Evolutionary conservation across 345 rosid genomes (phyloP), one percentile per base, ranked within the genome.

Genomic region (Boechera divaricarpa): DNA sequence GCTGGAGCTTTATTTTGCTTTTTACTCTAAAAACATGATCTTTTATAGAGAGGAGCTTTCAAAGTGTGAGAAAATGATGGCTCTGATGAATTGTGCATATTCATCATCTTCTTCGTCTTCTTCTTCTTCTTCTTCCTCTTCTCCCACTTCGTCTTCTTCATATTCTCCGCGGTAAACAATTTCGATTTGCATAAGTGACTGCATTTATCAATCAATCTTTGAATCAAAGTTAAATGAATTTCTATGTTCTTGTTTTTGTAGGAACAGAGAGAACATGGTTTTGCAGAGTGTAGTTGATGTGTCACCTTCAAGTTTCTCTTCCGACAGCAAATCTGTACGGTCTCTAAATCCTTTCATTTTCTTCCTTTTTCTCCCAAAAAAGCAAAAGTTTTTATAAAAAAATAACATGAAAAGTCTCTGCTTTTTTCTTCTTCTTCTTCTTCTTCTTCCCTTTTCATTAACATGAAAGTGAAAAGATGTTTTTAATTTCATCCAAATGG

Each of bases 311-410:
- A 80, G 79, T 69, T 53, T 81, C 51, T 72, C 85, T 47, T 70
- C 82, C 71, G 76, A 45, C 58, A 65, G 57, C 21, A 72, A 82
- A 73, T 79, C 82, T 63, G 97, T 91, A 79, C 83, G 88, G 82
- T 66, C 49, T 45, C 44, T 1, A 54, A 63, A 57, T 45, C 72
- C 36, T 71, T 42, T 70, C 36, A 24, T 1, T 39, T 11, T 54
- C 21, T 2, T 41, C 35, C 44, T 62, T 12, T n/a, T 12, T 26
- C 39, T 16, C 24, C 59, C 28, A 15, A 6, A 71, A 63, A 70
- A 26, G 49, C n/a, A 52, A 38, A 63, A 28, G 18, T 49, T 18
- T 49, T 36, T 4, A 7, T 42, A 12, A 15, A 3, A 4, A 18
- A 21, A 15, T 35, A 45, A 12, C 7, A n/a, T 38, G 10, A 61